A percentile compares a stretch with the other conserved stretches of the same genome.
Conservation (phyloP, 768 basidiomycete genomes). For the Tricholoma hemisulphureum region DNA sequence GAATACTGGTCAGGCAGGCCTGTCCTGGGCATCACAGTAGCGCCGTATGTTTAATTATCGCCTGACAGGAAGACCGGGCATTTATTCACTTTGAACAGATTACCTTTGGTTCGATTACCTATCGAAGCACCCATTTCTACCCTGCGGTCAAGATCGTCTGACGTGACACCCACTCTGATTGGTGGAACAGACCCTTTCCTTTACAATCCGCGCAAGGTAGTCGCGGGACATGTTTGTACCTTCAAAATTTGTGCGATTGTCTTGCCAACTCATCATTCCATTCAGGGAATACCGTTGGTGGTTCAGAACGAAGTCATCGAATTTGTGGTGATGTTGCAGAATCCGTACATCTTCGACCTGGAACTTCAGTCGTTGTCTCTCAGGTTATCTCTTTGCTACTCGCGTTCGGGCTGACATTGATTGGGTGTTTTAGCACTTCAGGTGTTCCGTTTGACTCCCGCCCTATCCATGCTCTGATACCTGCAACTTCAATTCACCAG, state of each 20-base stretch:
- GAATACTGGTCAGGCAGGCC: conserved; percentile 89
- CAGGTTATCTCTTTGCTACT: conserved; percentile 50
- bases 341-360: conserved; percentile 90
- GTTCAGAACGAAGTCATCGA: conserved; percentile 85
- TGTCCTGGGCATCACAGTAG: conserved; percentile 73
- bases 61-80: conserved; percentile 5
- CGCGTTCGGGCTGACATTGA: conserved; percentile 7
- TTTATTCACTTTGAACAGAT: conserved; percentile 38
- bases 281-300: conserved; percentile 58
- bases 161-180: conserved; percentile 48
- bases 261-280: conserved; percentile 1
- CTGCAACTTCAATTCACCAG: conserved; percentile 72
- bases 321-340: conserved; percentile 79
- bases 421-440: conserved; percentile 56
- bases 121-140: conserved; percentile 67
- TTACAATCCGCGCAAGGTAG: conserved; percentile 80
- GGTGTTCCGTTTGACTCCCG: conserved; percentile 74
- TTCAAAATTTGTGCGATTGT: background rate
- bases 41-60: conserved; percentile 52
- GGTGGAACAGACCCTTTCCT: conserved; percentile 79
- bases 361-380: conserved; percentile 80
- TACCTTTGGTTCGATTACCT: conserved; percentile 68
- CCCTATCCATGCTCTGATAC: conserved; percentile 61
- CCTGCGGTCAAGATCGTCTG: conserved; percentile 40
- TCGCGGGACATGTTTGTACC: conserved; percentile 53